Conservation (phyloP, 2,329 filamentous ascomycete species). For the Penicillium freii region DNA sequence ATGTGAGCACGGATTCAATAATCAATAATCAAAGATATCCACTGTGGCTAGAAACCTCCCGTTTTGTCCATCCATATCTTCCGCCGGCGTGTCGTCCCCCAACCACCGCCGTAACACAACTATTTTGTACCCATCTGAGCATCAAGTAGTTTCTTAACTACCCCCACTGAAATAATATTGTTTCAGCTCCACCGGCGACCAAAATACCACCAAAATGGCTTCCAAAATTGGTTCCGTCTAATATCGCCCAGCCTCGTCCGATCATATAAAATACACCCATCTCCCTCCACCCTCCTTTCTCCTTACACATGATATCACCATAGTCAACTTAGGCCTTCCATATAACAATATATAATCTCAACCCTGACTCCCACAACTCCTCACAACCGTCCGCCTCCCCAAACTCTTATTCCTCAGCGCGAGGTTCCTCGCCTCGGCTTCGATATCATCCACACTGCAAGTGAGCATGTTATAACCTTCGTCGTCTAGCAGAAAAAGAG, state of each 20-base stretch:
- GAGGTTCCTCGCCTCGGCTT: neutral
- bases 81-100: neutral
- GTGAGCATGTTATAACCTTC: conserved; percentile 1
- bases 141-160: neutral
- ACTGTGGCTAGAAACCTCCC: neutral
- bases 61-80: neutral
- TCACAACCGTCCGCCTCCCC: neutral
- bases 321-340: neutral
- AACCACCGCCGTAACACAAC: neutral
- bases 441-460: neutral
- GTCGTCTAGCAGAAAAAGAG: neutral
- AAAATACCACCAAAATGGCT: neutral
- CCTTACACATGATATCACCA: neutral
- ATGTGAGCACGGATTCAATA: neutral
- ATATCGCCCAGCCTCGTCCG: neutral
- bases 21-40: neutral
- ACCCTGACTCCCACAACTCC: neutral
- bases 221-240: neutral
- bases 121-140: neutral
- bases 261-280: neutral
- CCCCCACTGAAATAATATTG: neutral
- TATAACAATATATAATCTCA: neutral
- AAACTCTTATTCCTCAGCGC: neutral
- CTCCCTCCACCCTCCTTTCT: fast-evolving
- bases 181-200: neutral